phyloP scores from a whole-genome alignment of 2,329 filamentous ascomycete genomes.

The Penicillium sp. region DNA sequence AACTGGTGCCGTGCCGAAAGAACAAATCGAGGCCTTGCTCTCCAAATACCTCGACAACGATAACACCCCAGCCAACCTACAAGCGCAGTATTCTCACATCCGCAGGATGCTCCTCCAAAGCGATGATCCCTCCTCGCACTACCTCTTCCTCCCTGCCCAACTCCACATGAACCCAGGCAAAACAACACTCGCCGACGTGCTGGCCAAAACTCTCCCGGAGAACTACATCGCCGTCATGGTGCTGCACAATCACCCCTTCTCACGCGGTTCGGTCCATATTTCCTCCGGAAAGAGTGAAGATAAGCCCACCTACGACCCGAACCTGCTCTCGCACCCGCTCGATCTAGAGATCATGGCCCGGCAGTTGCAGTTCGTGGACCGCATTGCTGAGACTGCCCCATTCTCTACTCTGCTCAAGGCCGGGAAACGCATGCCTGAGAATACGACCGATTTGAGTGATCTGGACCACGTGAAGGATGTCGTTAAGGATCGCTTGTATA shows the following conservation, averaged over 20 bases:
- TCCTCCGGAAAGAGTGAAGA: slow-evolving; percentile 32
- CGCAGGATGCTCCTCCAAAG: slow-evolving; percentile 14
- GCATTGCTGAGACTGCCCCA: slow-evolving; percentile 23
- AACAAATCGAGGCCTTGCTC: slow-evolving; percentile 12
- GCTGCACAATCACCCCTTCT: slow-evolving; percentile 36
- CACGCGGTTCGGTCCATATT: slow-evolving; percentile 34
- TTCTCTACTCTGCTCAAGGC: slow-evolving; percentile 21
- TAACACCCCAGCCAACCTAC: background rate
- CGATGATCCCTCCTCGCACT: slow-evolving; percentile 13
- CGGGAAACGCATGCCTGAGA: slow-evolving; percentile 11
- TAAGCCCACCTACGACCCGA: slow-evolving; percentile 47
- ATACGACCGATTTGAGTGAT: slow-evolving; percentile 10
- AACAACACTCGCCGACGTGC: slow-evolving; percentile 14
- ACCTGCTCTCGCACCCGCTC: slow-evolving; percentile 45
- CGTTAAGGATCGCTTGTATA: slow-evolving; percentile 23
- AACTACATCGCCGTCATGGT: slow-evolving; percentile 25
- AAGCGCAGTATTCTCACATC: slow-evolving; percentile 16
- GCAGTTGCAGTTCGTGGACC: slow-evolving; percentile 28
- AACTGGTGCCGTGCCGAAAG: slow-evolving; percentile 13
- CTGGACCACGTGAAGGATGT: slow-evolving; percentile 21
- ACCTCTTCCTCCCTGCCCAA: slow-evolving; percentile 17
- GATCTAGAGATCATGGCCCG: slow-evolving; percentile 45
- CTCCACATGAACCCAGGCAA: slow-evolving; percentile 17
- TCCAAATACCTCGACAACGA: slow-evolving; percentile 5
- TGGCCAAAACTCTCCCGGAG: slow-evolving; percentile 15